Evolutionary conservation across 2,329 filamentous ascomycete genomes (phyloP).

Genomic region (Zopfia rhizophila): DNA sequence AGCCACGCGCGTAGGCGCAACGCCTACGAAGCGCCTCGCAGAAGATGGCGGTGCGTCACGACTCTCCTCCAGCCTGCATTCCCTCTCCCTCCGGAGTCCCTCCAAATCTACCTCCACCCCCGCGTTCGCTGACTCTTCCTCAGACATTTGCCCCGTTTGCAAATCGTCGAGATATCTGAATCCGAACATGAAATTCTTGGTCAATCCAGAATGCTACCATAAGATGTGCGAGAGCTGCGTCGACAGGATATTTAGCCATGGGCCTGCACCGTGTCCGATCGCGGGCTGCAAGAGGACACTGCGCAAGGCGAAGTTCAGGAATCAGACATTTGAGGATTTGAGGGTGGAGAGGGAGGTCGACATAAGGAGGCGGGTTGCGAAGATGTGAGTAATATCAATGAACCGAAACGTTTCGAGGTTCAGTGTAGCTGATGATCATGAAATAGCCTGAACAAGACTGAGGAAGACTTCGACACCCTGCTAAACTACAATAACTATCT

Average conservation of each 20-base stretch:
- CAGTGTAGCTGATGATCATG: too few relatives aligned
- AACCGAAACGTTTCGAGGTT: too few relatives aligned
- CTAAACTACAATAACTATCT: slow-evolving; percentile 93
- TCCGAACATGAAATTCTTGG: slow-evolving; percentile 90
- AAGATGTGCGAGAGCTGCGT: slow-evolving; percentile 98
- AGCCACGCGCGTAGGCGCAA: slow-evolving; percentile 37
- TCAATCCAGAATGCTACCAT: slow-evolving; percentile 99
- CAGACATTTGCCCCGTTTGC: slow-evolving; percentile 94
- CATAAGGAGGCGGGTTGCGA: slow-evolving; percentile 80
- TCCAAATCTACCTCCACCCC: slow-evolving; percentile 11
- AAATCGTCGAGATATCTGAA: slow-evolving; percentile 97
- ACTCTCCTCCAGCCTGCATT: slow-evolving; percentile 42
- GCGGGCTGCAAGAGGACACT: slow-evolving; percentile 88
- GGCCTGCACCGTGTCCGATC: slow-evolving; percentile 91
- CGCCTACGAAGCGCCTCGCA: slow-evolving; percentile 38
- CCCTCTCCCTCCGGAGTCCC: slow-evolving; percentile 37
- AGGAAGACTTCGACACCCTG: slow-evolving; percentile 90
- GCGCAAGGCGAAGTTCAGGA: slow-evolving; percentile 83
- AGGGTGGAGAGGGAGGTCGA: slow-evolving; percentile 92
- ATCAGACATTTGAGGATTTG: slow-evolving; percentile 90
- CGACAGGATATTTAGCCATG: slow-evolving; percentile 90
- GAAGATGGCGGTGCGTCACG: slow-evolving; percentile 52
- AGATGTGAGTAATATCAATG: slow-evolving; percentile 54
- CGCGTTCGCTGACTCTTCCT: slow-evolving; percentile 21
- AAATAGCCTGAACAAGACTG: slow-evolving; percentile 85